phyloP scores from a whole-genome alignment of 306 rosid genomes.

The Rubus idaeus region DNA sequence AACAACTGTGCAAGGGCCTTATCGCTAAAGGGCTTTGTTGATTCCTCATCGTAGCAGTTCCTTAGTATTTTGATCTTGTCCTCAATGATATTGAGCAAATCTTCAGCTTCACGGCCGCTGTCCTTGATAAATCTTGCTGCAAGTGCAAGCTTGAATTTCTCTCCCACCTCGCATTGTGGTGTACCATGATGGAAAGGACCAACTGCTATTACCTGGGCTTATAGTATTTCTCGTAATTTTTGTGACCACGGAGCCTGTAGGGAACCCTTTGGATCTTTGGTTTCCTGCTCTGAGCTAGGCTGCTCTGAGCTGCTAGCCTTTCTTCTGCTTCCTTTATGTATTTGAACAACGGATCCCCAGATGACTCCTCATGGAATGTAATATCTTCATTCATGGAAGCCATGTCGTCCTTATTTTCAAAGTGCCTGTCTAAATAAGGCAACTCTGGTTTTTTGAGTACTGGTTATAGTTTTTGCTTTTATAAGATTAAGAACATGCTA shows the following conservation, averaged over 20 bases:
- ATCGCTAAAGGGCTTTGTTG: not conserved
- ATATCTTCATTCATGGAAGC: not conserved
- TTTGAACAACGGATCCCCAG: not conserved
- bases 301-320: too few relatives aligned
- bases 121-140: not conserved
- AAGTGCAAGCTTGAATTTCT: constrained; percentile 3
- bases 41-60: constrained; percentile 12
- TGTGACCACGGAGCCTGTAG: not conserved
- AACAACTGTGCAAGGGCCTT: constrained; percentile 13
- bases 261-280: constrained; percentile 14
- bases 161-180: not conserved
- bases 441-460: not conserved
- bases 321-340: not conserved
- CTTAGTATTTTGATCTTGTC: not conserved
- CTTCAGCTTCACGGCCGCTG: not conserved
- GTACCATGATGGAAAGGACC: constrained; percentile 30
- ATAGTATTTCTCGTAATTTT: not conserved
- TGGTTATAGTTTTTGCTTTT: too few relatives aligned
- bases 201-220: constrained; percentile 20
- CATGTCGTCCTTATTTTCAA: too few relatives aligned
- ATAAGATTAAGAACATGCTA: too few relatives aligned
- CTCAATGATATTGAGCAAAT: not conserved
- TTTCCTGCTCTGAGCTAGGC: not conserved
- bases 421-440: not conserved
- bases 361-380: too few relatives aligned